These are phyloP conservation scores for Umbelopsis ramanniana DNA, from an alignment of 192 early-diverging fungal species.

Conservation along the genomic window DNA sequence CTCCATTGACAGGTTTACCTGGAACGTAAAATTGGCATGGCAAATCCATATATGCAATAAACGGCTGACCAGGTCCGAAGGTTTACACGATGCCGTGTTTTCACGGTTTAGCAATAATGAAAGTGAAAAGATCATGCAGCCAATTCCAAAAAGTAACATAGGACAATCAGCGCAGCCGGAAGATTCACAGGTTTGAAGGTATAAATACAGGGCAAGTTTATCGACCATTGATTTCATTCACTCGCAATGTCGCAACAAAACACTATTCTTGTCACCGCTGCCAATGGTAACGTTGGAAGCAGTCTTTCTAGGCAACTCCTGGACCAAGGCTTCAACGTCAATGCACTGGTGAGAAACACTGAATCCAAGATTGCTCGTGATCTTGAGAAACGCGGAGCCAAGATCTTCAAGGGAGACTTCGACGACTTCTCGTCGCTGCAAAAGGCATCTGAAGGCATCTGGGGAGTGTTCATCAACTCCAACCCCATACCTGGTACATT, in stretches of 20 bases:
- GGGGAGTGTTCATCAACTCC: conserved; percentile 32
- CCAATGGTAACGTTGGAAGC: neutral
- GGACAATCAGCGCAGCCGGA: too few species aligned
- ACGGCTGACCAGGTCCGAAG: too few species aligned
- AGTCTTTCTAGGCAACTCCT: neutral
- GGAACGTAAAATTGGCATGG: too few species aligned
- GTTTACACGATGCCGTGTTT: too few species aligned
- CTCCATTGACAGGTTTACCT: too few species aligned
- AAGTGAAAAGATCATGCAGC: too few species aligned
- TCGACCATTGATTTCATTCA: too few species aligned
- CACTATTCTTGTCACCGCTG: conserved; percentile 1
- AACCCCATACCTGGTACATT: conserved; percentile 18
- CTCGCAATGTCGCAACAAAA: neutral
- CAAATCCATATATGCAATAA: too few species aligned
- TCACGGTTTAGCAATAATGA: too few species aligned
- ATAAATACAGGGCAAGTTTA: too few species aligned
- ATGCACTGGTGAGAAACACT: neutral
- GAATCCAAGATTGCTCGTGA: neutral
- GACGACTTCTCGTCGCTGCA: neutral
- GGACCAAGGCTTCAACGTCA: conserved; percentile 11
- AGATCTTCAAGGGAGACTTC: neutral
- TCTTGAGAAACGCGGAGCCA: neutral
- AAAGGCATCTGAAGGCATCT: neutral
- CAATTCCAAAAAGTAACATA: too few species aligned
- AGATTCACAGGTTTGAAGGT: too few species aligned